phyloP scores from a whole-genome alignment of 2,329 filamentous ascomycete species.

The Colletotrichum neosansevieriae region DNA sequence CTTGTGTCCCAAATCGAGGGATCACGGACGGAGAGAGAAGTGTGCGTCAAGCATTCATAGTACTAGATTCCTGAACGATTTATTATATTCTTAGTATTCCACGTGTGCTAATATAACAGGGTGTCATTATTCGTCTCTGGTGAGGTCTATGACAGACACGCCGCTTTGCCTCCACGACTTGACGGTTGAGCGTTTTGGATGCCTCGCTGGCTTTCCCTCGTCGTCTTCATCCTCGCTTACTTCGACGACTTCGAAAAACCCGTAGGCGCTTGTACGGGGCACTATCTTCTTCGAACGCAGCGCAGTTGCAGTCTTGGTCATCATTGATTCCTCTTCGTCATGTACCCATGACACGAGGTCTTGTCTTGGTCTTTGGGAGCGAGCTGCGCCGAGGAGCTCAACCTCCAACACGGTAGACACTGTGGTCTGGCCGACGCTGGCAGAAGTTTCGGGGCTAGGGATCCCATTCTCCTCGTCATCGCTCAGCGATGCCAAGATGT shows the following conservation, averaged over 20 bases:
- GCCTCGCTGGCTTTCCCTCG: slow-evolving; percentile 22
- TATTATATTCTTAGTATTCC: not conserved
- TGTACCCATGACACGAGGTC: not conserved
- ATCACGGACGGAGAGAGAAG: not conserved
- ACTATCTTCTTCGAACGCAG: slow-evolving; percentile 50
- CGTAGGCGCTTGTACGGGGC: slow-evolving; percentile 51
- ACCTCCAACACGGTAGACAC: not conserved
- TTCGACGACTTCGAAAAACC: slow-evolving; percentile 55
- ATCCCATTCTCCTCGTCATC: not conserved
- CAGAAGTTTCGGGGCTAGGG: not conserved
- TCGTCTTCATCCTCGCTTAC: slow-evolving; percentile 45
- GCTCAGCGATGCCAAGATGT: slow-evolving; percentile 2
- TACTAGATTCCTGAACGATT: slow-evolving; percentile 4
- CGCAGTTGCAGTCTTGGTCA: not conserved
- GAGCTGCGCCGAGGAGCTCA: not conserved
- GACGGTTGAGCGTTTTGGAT: not conserved
- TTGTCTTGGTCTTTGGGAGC: not conserved
- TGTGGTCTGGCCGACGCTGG: not conserved
- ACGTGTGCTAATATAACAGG: not conserved
- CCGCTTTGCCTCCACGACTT: slow-evolving; percentile 24
- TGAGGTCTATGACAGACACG: slow-evolving; percentile 40
- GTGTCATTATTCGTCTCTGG: slow-evolving; percentile 20
- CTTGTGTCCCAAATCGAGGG: not conserved
- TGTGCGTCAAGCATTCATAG: slow-evolving; percentile 1
- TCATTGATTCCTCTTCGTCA: slow-evolving; percentile 30